Evolutionary conservation across 164 flowering plant genomes (phyloP).

Genomic region (Warburgia ugandensis): DNA sequence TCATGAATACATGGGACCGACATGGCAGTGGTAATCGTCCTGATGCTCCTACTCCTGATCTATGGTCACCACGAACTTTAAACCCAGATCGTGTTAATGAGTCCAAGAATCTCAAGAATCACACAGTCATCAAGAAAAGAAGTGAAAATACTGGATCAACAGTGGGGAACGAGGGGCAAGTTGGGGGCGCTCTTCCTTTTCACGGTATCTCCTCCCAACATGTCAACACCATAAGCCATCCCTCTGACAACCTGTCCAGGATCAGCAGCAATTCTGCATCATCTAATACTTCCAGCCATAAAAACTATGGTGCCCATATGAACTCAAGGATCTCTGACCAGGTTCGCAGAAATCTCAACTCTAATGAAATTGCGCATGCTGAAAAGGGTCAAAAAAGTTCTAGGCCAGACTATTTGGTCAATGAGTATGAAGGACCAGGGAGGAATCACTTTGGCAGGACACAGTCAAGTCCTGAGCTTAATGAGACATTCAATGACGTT

Average conservation of each 20-base stretch:
- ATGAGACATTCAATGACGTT: conserved; percentile 42
- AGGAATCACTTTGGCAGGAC: conserved; percentile 70
- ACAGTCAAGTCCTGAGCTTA: conserved; percentile 86
- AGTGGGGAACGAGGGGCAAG: conserved; percentile 32
- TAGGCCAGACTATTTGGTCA: conserved; percentile 28
- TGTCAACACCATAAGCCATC: conserved; percentile 14
- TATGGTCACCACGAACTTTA: conserved; percentile 24
- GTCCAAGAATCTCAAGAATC: conserved; percentile 24
- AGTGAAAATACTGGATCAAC: conserved; percentile 17
- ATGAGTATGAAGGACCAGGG: conserved; percentile 34
- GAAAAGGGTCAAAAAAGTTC: conserved; percentile 35
- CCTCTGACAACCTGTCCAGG: conserved; percentile 30
- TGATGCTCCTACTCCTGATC: conserved; percentile 65
- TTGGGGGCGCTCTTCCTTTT: conserved; percentile 18
- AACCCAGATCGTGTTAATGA: conserved; percentile 25
- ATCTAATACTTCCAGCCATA: conserved; percentile 41
- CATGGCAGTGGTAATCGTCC: conserved; percentile 93
- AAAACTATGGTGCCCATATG: conserved; percentile 22
- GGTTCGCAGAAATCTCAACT: conserved; percentile 21
- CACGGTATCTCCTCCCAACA: conserved; percentile 24
- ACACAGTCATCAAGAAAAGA: conserved; percentile 21
- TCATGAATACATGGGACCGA: conserved; percentile 92
- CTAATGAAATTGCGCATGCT: conserved; percentile 21
- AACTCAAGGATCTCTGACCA: conserved; percentile 36
- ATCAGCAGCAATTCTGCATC: conserved; percentile 22